phyloP scores from a whole-genome alignment of 441 rosid species.

The Kokia cookei region DNA sequence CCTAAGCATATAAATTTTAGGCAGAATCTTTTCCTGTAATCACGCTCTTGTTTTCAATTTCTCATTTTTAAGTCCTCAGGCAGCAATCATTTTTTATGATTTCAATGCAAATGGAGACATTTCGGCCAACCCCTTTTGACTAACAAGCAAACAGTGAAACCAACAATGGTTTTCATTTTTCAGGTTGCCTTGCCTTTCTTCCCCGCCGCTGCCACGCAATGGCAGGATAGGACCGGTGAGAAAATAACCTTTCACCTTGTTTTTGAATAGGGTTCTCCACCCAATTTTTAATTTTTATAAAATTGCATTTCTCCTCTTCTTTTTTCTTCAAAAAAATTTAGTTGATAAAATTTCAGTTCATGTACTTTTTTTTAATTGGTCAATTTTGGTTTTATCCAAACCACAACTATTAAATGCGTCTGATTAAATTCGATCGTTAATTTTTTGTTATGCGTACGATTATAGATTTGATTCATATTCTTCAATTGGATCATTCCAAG shows the following conservation, averaged over 20 bases:
- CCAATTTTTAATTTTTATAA: not conserved
- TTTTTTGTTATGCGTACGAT: no score
- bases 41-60: not conserved
- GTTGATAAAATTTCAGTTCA: not conserved
- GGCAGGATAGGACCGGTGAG: not conserved
- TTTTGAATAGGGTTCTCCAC: constrained; percentile 1
- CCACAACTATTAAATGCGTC: no score
- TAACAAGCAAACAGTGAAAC: not conserved
- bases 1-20: not conserved
- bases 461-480: no score
- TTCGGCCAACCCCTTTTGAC: not conserved
- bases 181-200: not conserved
- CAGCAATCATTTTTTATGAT: not conserved
- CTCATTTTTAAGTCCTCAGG: not conserved
- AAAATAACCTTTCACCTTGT: not conserved
- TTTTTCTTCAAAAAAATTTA: not conserved
- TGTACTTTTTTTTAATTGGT: no score
- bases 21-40: not conserved
- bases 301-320: not conserved
- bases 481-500: no score
- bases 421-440: no score
- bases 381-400: no score
- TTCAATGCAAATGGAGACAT: no score
- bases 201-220: not conserved
- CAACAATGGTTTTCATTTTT: not conserved